Base-by-base conservation (phyloP, 768 basidiomycete genomes). In the Phaeolepiota aurea region DNA sequence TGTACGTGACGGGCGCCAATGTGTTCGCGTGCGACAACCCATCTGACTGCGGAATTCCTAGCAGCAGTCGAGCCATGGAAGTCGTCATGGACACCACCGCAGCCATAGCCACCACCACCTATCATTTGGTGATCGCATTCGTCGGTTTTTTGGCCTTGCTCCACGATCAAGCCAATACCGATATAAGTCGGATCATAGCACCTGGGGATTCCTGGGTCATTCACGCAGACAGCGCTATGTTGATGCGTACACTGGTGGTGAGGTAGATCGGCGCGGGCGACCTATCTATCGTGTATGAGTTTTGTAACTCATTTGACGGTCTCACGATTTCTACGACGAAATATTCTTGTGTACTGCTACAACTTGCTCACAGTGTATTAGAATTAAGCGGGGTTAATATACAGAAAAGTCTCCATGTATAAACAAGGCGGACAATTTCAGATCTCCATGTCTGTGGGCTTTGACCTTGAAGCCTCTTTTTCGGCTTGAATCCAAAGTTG, bases 121-220 rank as follows among this genome's bases (percentile, higher is more conserved):
- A 19, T 54, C 71, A 1, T 62, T 68, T 12, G 67, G 65, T 22
- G 65, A 71, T 19, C 72, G 75, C 34, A 41, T 77, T 21, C 66
- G 71, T 30, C 71, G 67, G 20, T 76, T 77, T 59, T 74, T 77
- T 46, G 75, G 75, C 14, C 57, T 77, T 14, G 66, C 68, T 4
- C 66, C 64, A 4, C 55, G 53, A 18, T 49, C 58, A 20, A 60
- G 60, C 37, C 62, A 67, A 46, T 7, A 9, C 15, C 66, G 63
- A 39, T 66, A 69, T 50, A 66, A 66, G 46, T 65, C 64, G 20
- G 62, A 68, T 49, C 56, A 60, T 40, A 62, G 63, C 33, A 66
- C 66, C 2, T 77, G 74, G 75, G 75, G 75, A 2, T 74, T 77
- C 58, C 63, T 77, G 54, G 74, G 75, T 1, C 69, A 66, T 44